Base-by-base conservation (phyloP, 305 asterid species). In the Galium porrigens region DNA sequence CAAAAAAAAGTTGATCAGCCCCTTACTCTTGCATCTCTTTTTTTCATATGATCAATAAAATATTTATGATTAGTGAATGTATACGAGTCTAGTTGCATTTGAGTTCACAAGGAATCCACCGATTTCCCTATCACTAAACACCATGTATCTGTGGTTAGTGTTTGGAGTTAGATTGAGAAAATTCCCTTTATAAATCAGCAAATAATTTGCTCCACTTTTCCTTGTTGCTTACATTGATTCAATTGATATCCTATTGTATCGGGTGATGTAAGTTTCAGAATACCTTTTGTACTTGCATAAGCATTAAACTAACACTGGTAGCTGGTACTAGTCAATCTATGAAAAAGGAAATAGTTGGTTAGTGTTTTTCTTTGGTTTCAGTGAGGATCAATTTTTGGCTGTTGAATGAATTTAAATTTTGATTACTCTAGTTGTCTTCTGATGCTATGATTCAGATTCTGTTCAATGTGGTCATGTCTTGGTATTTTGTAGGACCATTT, bases 401-500 rank as follows among this genome's bases (percentile, higher is more conserved):
- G 37, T 62, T 4, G n/a, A 62, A 62, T 62, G 55, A 42, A 37
- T 6, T 44, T 14, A 33, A 29, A 25, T 39, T 61, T 61, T 44
- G 17, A n/a, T 11, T 15, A 3, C 14, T 33, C n/a, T 6, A 27
- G 33, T 54, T 44, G 42, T 7, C n/a, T 18, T 44, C 18, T 44
- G 42, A 46, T 42, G 11, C 11, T 46, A 29, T 4, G 29, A 1
- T 46, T 29, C 67, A 46, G 5, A 46, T 46, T 42, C 15, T 22
- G 15, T 63, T 63, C n/a, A 15, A 42, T 62, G 54, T 15, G 20
- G 20, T n/a, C 53, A 46, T 15, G 6, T 46, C 20, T 22, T 22
- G 44, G 11, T 39, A 9, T 39, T 39, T 39, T 39, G 44, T n/a
- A n/a, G 5, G 55, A 22, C 30, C 14, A 62, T 41, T 39, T 41